Percentiles rank a stretch among this genome's conserved stretches.
Evolutionary conservation across 2,329 filamentous ascomycete species (phyloP).

Genomic region (Xylariaceae sp.): DNA sequence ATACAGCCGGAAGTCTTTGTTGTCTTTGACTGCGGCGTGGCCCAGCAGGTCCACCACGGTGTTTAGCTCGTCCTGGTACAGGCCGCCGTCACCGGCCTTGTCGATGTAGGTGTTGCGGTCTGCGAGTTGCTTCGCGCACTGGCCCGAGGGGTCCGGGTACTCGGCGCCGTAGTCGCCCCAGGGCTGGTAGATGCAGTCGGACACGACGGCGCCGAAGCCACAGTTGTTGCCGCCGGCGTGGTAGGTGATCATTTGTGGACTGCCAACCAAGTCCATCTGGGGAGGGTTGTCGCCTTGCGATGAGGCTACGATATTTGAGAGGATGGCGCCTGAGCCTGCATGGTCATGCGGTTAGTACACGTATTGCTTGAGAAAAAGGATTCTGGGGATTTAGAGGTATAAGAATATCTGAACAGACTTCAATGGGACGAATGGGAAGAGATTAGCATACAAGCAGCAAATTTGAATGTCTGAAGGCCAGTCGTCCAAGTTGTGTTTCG

Average conservation of each 20-base stretch:
- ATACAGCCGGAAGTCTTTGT: conserved; percentile 18
- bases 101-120: conserved; percentile 11
- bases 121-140: conserved; percentile 10
- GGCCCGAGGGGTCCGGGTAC: conserved; percentile 13
- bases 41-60: conserved; percentile 13
- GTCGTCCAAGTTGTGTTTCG: conserved; percentile 22
- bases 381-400: too few relatives aligned
- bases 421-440: not conserved
- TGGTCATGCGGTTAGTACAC: not conserved
- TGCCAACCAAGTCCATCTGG: conserved; percentile 16
- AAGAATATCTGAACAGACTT: not conserved
- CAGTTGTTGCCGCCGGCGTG: conserved; percentile 23
- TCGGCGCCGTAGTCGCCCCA: conserved; percentile 2
- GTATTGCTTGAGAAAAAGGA: not conserved
- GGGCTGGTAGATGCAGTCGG: conserved; percentile 23
- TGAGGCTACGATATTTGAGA: conserved; percentile 8
- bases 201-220: conserved; percentile 16
- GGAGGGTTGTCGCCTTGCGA: conserved; percentile 15
- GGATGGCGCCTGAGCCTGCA: conserved; percentile 8
- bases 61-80: conserved; percentile 15
- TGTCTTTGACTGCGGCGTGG: conserved; percentile 10
- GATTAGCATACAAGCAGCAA: conserved; percentile 21
- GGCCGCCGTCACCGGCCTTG: not conserved
- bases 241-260: conserved; percentile 20
- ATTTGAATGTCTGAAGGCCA: conserved; percentile 12